These are phyloP conservation scores for Alternaria novae-zelandiae DNA, from an alignment of 2,329 filamentous ascomycete genomes.

Conservation along the genomic window DNA sequence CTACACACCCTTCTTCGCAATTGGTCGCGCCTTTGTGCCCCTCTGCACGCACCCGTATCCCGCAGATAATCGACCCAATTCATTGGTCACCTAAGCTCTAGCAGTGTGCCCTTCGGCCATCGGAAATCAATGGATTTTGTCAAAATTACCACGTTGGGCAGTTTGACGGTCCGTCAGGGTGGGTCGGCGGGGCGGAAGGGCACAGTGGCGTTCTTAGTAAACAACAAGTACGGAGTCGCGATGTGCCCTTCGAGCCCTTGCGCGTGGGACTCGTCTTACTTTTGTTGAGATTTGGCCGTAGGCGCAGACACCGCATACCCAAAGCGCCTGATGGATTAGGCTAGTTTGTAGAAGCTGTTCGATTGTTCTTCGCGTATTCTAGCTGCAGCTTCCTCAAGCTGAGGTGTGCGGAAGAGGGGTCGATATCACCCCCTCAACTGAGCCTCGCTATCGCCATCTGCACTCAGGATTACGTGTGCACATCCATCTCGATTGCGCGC, in stretches of 20 bases:
- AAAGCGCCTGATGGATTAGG: neutral
- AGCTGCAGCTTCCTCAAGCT: neutral
- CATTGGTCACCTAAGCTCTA: slow-evolving; percentile 12
- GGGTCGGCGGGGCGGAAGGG: neutral
- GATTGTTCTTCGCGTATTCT: neutral
- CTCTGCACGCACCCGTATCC: neutral
- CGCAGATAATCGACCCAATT: neutral
- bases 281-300: neutral
- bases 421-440: neutral
- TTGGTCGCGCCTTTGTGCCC: slow-evolving; percentile 10
- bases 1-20: slow-evolving; percentile 13
- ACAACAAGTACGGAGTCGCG: neutral
- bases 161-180: neutral
- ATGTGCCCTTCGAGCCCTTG: neutral
- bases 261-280: neutral
- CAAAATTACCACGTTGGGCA: slow-evolving; percentile 2
- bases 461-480: neutral
- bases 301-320: neutral
- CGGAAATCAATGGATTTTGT: slow-evolving; percentile 3
- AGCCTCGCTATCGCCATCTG: neutral
- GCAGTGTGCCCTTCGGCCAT: slow-evolving; percentile 20
- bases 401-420: neutral
- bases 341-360: neutral
- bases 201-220: neutral
- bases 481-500: neutral